phyloP scores from a whole-genome alignment of 352 stramenopile genomes.

The Phytophthora palmivora region DNA sequence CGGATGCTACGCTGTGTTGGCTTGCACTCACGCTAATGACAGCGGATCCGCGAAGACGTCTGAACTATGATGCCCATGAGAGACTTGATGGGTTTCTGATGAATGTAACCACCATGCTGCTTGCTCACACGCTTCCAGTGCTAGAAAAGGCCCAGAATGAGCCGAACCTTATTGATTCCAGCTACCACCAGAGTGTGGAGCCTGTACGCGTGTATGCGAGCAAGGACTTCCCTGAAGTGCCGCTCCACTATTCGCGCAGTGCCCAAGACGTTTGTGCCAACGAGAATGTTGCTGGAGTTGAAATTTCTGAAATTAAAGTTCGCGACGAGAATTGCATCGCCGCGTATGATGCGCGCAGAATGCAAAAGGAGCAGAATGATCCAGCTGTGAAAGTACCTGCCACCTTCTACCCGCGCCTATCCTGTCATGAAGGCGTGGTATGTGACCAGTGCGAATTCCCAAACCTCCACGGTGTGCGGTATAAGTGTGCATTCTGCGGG shows the following conservation, averaged over 20 bases:
- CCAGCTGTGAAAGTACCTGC: neutral
- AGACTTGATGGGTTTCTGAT: constrained; percentile 73
- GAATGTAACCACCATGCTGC: constrained; percentile 64
- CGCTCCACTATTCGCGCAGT: constrained; percentile 34
- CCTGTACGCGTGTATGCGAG: constrained; percentile 58
- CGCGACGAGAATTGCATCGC: constrained; percentile 36
- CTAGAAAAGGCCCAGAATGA: constrained; percentile 37
- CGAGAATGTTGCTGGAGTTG: constrained; percentile 13
- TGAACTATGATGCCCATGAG: constrained; percentile 59
- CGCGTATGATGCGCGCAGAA: constrained; percentile 27
- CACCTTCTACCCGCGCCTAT: constrained; percentile 59
- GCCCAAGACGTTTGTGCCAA: constrained; percentile 20
- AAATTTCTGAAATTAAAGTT: constrained; percentile 30
- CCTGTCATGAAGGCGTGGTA: constrained; percentile 68
- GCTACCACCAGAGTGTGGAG: constrained; percentile 57
- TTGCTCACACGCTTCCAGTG: constrained; percentile 48
- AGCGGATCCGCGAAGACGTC: constrained; percentile 51
- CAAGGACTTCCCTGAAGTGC: constrained; percentile 44
- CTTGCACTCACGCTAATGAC: constrained; percentile 54
- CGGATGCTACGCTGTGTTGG: constrained; percentile 68
- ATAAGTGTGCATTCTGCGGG: constrained; percentile 77
- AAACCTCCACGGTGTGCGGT: constrained; percentile 63
- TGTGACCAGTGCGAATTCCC: constrained; percentile 73
- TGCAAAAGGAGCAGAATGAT: constrained; percentile 4
- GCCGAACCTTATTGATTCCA: constrained; percentile 44